phyloP scores from a whole-genome alignment of 257 asterid species.

The Nicotiana noctiflora region DNA sequence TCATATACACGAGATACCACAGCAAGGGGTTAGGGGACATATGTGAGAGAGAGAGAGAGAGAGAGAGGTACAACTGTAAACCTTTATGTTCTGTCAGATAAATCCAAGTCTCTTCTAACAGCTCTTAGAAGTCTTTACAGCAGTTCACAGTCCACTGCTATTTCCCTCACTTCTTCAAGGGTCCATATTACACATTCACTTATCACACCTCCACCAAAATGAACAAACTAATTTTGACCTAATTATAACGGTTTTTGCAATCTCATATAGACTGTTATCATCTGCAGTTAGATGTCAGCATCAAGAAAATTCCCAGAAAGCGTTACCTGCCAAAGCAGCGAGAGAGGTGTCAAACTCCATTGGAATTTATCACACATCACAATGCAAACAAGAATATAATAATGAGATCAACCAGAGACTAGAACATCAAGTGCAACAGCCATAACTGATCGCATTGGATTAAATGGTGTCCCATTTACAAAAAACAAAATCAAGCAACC shows the following conservation, averaged over 20 bases:
- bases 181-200: neutral
- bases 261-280: neutral
- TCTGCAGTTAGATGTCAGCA: constrained; percentile 45
- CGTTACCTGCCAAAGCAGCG: constrained; percentile 46
- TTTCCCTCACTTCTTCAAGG: neutral
- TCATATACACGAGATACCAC: no score
- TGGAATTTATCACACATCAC: neutral
- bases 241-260: neutral
- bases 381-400: neutral
- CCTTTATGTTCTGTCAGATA: neutral
- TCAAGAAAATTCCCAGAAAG: constrained; percentile 62
- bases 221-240: neutral
- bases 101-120: neutral
- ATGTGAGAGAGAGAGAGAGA: no score
- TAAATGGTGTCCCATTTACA: neutral
- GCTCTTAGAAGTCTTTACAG: neutral
- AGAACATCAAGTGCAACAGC: neutral
- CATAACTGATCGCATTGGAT: neutral
- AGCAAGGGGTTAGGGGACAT: no score
- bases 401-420: neutral
- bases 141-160: neutral
- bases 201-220: neutral
- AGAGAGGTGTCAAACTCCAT: neutral
- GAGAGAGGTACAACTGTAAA: no score
- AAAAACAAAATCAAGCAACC: neutral